These are phyloP conservation scores for Pholiota microspora DNA, from an alignment of 768 basidiomycete genomes.

Conservation along the genomic window DNA sequence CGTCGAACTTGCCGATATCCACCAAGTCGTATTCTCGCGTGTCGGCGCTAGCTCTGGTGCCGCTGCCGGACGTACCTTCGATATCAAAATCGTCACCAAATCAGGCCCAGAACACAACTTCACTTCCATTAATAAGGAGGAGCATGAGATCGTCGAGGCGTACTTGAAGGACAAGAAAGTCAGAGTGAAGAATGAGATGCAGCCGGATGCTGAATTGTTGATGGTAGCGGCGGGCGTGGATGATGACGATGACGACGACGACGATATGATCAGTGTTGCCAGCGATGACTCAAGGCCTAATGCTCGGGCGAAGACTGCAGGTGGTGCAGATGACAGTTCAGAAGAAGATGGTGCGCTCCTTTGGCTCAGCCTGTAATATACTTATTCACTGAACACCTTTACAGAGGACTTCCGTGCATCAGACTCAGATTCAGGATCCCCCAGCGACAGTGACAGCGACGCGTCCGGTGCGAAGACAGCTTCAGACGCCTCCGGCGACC, in stretches of 20 bases:
- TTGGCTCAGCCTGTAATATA: not conserved
- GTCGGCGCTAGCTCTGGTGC: slow-evolving; percentile 84
- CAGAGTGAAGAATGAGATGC: slow-evolving; percentile 93
- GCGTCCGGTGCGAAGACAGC: slow-evolving; percentile 73
- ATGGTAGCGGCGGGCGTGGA: slow-evolving; percentile 61
- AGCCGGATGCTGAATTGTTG: slow-evolving; percentile 80
- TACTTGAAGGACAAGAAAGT: slow-evolving; percentile 92
- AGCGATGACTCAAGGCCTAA: slow-evolving; percentile 69
- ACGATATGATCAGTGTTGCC: slow-evolving; percentile 80
- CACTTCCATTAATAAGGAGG: slow-evolving; percentile 94
- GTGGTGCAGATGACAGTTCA: slow-evolving; percentile 73
- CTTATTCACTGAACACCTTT: not conserved
- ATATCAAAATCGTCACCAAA: slow-evolving; percentile 86
- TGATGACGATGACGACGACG: slow-evolving; percentile 67
- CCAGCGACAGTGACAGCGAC: slow-evolving; percentile 69
- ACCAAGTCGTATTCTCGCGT: slow-evolving; percentile 89
- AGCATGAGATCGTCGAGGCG: slow-evolving; percentile 80
- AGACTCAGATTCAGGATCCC: slow-evolving; percentile 85
- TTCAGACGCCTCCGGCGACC: slow-evolving; percentile 83
- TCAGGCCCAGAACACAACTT: slow-evolving; percentile 85
- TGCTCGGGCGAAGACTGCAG: slow-evolving; percentile 35
- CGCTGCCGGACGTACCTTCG: slow-evolving; percentile 88
- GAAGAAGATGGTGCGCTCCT: slow-evolving; percentile 59
- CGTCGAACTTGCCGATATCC: slow-evolving; percentile 85
- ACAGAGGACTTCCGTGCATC: slow-evolving; percentile 91